Conservation (phyloP, 805 yeast species). For the Myxozyma mucilagina region DNA sequence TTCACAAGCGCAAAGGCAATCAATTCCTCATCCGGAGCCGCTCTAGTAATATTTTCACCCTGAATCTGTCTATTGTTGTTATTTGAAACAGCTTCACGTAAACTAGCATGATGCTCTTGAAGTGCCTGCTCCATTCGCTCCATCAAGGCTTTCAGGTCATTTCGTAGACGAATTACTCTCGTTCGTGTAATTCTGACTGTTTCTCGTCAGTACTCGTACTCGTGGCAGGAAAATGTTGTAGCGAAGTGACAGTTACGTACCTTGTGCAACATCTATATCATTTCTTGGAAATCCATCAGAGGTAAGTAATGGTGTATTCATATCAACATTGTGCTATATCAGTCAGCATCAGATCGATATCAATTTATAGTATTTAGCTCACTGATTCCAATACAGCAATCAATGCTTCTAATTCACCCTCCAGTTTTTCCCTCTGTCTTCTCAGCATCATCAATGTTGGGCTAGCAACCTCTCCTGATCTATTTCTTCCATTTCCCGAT, state of each 20-base stretch:
- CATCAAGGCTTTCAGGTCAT: slow-evolving; percentile 61
- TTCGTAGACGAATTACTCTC: slow-evolving; percentile 64
- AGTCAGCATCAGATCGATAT: not conserved
- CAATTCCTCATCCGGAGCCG: slow-evolving; percentile 3
- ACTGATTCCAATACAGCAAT: slow-evolving; percentile 21
- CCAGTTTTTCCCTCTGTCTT: slow-evolving; percentile 14
- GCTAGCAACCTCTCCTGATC: not conserved
- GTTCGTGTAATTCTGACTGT: slow-evolving; percentile 59
- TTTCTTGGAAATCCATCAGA: slow-evolving; percentile 81
- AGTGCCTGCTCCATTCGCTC: slow-evolving; percentile 51
- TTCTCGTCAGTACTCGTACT: not conserved
- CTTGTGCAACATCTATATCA: slow-evolving; percentile 75
- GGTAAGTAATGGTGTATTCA: slow-evolving; percentile 65
- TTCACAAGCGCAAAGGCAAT: slow-evolving; percentile 59
- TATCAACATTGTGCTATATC: slow-evolving; percentile 51
- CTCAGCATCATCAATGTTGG: not conserved
- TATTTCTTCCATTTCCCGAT: not conserved
- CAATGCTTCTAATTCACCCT: slow-evolving; percentile 20
- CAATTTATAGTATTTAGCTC: not conserved
- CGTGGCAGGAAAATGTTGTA: not conserved
- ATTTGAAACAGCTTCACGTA: slow-evolving; percentile 5
- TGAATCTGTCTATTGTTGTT: not conserved
- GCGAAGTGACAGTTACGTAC: slow-evolving; percentile 18
- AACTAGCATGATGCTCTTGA: slow-evolving; percentile 45
- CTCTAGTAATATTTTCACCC: not conserved